phyloP scores from a whole-genome alignment of 768 basidiomycete genomes.

The Tylopilus plumbeoviolaceoides region DNA sequence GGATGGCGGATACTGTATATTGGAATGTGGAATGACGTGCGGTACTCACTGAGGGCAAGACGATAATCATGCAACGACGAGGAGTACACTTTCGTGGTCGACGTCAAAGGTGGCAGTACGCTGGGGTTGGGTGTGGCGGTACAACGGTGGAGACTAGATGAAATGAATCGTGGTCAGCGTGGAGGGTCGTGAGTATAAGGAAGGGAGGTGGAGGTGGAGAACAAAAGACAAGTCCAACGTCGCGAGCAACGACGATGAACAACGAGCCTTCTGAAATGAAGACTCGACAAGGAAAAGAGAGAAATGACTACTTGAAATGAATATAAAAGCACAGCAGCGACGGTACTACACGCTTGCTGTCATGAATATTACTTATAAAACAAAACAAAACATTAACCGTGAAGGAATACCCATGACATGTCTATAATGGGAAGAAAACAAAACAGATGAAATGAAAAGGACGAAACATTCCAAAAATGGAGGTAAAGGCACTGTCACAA shows the following conservation, averaged over 20 bases:
- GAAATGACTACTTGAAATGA: conserved; percentile 20
- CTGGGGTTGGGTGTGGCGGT: conserved; percentile 32
- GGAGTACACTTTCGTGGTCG: conserved; percentile 38
- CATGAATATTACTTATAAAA: conserved; percentile 7
- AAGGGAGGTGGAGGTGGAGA: conserved; percentile 22
- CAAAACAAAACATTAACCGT: conserved; percentile 6
- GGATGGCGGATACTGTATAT: not conserved
- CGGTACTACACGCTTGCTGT: conserved; percentile 14
- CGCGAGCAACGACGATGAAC: conserved; percentile 20
- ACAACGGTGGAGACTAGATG: conserved; percentile 20
- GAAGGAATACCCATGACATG: conserved; percentile 8
- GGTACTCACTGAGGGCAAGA: conserved; percentile 36
- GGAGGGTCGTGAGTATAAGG: conserved; percentile 30
- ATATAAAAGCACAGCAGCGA: conserved; percentile 33
- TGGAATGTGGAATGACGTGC: not conserved
- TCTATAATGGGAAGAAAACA: conserved; percentile 14
- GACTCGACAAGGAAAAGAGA: conserved; percentile 23
- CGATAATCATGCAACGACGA: conserved; percentile 40
- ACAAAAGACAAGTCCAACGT: conserved; percentile 15
- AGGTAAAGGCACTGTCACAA: conserved; percentile 14
- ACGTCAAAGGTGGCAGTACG: conserved; percentile 28
- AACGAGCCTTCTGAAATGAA: conserved; percentile 24
- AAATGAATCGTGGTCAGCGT: conserved; percentile 39
- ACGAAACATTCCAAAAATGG: not conserved
- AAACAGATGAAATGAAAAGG: conserved; percentile 4